A percentile compares a stretch with the other conserved stretches of the same genome.
These are phyloP conservation scores for Nakaseomyces delphensis DNA, from an alignment of 1,139 yeast genomes.

Conservation along the genomic window DNA sequence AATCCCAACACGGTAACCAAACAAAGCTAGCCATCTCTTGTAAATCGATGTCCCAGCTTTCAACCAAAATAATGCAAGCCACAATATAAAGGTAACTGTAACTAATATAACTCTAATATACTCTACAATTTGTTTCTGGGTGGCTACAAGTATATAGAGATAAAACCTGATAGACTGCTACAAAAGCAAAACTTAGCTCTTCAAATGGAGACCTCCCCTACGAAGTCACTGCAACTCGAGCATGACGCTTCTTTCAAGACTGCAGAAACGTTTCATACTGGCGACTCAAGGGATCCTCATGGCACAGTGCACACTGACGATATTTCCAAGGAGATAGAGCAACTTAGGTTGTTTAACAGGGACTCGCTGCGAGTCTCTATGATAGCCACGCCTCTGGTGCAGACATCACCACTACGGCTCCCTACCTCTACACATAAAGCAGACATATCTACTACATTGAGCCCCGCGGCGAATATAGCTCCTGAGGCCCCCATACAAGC, in stretches of 20 bases:
- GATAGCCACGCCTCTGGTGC: not conserved
- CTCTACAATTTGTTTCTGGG: too few species aligned
- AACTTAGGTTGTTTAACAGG: conserved; percentile 1
- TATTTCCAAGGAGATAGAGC: not conserved
- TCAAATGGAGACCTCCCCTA: conserved; percentile 2
- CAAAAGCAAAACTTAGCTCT: too few species aligned
- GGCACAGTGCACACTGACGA: not conserved
- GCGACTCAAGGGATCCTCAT: not conserved
- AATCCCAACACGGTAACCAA: too few species aligned
- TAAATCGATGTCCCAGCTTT: too few species aligned
- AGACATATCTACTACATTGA: not conserved
- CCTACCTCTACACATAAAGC: not conserved
- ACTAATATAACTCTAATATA: too few species aligned
- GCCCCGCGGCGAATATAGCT: not conserved
- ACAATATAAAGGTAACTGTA: too few species aligned
- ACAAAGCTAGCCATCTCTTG: too few species aligned
- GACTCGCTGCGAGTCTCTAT: not conserved
- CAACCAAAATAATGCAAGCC: too few species aligned
- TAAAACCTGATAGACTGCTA: not conserved
- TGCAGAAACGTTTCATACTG: conserved; percentile 1
- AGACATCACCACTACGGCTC: conserved; percentile 1
- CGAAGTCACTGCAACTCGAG: conserved; percentile 2
- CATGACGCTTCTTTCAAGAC: conserved; percentile 2
- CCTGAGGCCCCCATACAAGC: not conserved
- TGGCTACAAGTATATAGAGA: not conserved